Base-by-base conservation (phyloP, 2,329 filamentous ascomycete species). In the Alternaria sp. region DNA sequence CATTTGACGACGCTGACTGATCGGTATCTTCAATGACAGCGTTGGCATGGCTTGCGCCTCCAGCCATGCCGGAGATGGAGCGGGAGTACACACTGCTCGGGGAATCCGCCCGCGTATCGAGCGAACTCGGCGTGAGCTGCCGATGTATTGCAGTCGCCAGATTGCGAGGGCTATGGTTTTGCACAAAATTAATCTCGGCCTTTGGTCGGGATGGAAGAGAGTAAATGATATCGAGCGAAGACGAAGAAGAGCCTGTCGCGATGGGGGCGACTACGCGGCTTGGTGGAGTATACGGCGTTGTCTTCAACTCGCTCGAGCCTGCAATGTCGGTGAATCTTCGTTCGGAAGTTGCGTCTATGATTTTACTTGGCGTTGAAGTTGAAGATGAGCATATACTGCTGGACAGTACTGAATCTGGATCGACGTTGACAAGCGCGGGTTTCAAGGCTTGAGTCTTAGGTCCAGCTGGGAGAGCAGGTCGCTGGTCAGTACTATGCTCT, bases 31-130 rank as follows among this genome's bases (percentile, higher is more conserved):
- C 44, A n/a, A 30, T 12, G 7, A 14, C 11, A 15, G 25, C 12
- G 5, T 47, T 11, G 5, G 3, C 21, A 5, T 18, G 14, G 15
- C 20, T 15, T 14, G 3, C 3, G 0, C 10, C 50, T 37, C 5
- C 11, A 5, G 18, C 9, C 9, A 55, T 21, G n/a, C 50, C 61
- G 6, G 61, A 60, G 5, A 56, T 55, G 15, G 61, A 63, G 15
- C 61, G 55, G 5, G 61, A 60, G 33, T 63, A 63, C 3, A 55
- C 49, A n/a, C 61, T 63, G 44, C 56, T 63, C 7, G 56, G 30
- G 3, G 56, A 60, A 15, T 55, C 50, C 8, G 55, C 44, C 18
- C 44, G 49, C 8, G 26, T 44, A 6, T 43, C 50, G 20, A 25
- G 43, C 14, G 28, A 43, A 23, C 21, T 50, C 6, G n/a, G n/a